Evolutionary conservation across 2,329 filamentous ascomycete species (phyloP).

Genomic region (Septoria linicola): DNA sequence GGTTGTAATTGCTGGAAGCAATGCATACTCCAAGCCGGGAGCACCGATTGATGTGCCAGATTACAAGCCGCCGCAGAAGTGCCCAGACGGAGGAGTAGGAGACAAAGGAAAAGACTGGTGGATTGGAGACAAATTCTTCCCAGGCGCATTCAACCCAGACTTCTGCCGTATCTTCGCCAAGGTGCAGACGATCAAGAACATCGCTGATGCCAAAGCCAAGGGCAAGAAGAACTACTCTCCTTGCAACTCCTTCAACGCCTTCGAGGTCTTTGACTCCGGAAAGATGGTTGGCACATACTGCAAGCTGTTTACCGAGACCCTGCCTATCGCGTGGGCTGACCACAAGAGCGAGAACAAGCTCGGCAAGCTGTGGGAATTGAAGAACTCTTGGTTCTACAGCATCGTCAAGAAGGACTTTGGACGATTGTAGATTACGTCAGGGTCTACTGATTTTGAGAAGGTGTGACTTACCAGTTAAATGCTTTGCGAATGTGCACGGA

Average conservation of each 20-base stretch:
- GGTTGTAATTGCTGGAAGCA: slow-evolving; percentile 32
- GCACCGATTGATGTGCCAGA: slow-evolving; percentile 22
- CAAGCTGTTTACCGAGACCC: slow-evolving; percentile 28
- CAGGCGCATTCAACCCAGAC: slow-evolving; percentile 35
- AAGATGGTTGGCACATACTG: slow-evolving; percentile 35
- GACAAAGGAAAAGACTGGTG: slow-evolving; percentile 22
- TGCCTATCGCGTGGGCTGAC: slow-evolving; percentile 4
- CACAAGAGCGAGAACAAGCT: slow-evolving; percentile 2
- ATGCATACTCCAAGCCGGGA: slow-evolving; percentile 35
- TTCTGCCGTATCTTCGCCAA: slow-evolving; percentile 29
- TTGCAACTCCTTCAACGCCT: slow-evolving; percentile 37
- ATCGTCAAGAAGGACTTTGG: slow-evolving; percentile 11
- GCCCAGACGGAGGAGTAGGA: slow-evolving; percentile 20
- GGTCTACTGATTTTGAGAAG: too few relatives aligned
- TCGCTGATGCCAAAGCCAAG: slow-evolving; percentile 16
- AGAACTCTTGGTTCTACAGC: slow-evolving; percentile 14
- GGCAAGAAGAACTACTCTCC: slow-evolving; percentile 24
- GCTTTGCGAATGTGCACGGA: too few relatives aligned
- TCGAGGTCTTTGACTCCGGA: slow-evolving; percentile 32
- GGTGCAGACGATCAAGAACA: slow-evolving; percentile 8
- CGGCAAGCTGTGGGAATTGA: slow-evolving; percentile 10
- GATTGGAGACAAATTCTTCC: slow-evolving; percentile 36
- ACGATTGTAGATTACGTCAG: slow-evolving; percentile 1
- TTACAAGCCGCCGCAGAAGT: slow-evolving; percentile 20
- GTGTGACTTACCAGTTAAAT: too few relatives aligned